Evolutionary conservation across 768 basidiomycete species (phyloP).

Genomic region (Collybia sordida): DNA sequence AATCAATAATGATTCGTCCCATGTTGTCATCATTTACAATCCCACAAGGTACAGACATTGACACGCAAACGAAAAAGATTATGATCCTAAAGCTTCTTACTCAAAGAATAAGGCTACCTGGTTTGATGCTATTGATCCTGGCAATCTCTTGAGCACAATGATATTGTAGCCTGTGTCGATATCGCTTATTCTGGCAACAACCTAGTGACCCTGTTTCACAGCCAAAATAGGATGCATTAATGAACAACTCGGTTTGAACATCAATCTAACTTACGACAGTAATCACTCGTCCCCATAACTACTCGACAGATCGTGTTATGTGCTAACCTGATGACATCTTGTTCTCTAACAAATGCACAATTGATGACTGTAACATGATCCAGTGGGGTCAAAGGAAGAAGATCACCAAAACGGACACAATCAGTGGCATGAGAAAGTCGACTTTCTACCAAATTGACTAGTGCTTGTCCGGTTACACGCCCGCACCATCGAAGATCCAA

Average conservation of each 20-base stretch:
- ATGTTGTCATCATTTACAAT: too few species aligned
- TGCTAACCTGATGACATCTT: constrained; percentile 52
- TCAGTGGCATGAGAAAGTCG: constrained; percentile 20
- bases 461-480: constrained; percentile 46
- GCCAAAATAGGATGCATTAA: constrained; percentile 5
- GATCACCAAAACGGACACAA: not conserved
- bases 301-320: constrained; percentile 46
- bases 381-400: constrained; percentile 27
- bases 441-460: constrained; percentile 49
- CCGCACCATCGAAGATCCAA: constrained; percentile 64
- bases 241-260: constrained; percentile 1
- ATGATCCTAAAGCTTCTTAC: not conserved
- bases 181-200: constrained; percentile 57
- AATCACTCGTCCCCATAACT: constrained; percentile 41
- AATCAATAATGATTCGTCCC: too few species aligned
- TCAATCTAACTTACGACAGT: constrained; percentile 47
- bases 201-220: constrained; percentile 35
- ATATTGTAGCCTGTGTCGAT: constrained; percentile 49
- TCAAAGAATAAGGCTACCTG: constrained; percentile 12
- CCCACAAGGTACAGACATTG: too few species aligned
- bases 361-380: constrained; percentile 51
- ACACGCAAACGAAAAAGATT: not conserved
- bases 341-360: constrained; percentile 55
- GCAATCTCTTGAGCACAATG: constrained; percentile 10
- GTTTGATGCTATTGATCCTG: not conserved